Conservation (phyloP, 2,329 filamentous ascomycete species). For the Neofusicoccum laricinum region DNA sequence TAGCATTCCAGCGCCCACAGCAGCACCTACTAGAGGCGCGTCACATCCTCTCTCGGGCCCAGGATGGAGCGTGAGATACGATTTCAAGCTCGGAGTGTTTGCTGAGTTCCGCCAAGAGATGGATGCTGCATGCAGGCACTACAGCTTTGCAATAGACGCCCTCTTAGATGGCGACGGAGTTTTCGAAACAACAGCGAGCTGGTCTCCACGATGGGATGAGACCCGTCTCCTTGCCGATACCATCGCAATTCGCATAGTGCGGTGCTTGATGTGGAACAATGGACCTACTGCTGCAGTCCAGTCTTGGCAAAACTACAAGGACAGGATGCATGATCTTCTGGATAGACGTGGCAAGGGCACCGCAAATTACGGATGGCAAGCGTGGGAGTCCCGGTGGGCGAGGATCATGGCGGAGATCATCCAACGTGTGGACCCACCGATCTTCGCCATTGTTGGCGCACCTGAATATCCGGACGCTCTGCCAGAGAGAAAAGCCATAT, state of each 20-base stretch:
- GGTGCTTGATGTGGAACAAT: constrained; percentile 77
- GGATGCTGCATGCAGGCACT: constrained; percentile 80
- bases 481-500: constrained; percentile 35
- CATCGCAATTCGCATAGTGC: constrained; percentile 74
- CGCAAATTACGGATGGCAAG: constrained; percentile 87
- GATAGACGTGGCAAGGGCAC: constrained; percentile 82
- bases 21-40: constrained; percentile 77
- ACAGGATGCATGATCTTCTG: constrained; percentile 71
- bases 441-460: constrained; percentile 37
- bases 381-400: constrained; percentile 81
- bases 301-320: constrained; percentile 75
- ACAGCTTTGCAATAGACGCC: constrained; percentile 81
- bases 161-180: constrained; percentile 75
- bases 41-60: constrained; percentile 81
- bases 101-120: constrained; percentile 92
- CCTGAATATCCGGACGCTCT: constrained; percentile 23
- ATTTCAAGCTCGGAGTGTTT: constrained; percentile 88
- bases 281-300: constrained; percentile 77
- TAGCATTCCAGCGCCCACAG: constrained; percentile 73
- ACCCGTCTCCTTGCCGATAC: constrained; percentile 83
- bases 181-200: constrained; percentile 83
- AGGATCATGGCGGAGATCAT: constrained; percentile 61
- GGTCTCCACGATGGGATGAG: constrained; percentile 89
- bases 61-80: constrained; percentile 91
- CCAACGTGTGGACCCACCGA: constrained; percentile 49